These are phyloP conservation scores for Prosopis cineraria DNA, from an alignment of 306 rosid genomes.

Conservation along the genomic window DNA sequence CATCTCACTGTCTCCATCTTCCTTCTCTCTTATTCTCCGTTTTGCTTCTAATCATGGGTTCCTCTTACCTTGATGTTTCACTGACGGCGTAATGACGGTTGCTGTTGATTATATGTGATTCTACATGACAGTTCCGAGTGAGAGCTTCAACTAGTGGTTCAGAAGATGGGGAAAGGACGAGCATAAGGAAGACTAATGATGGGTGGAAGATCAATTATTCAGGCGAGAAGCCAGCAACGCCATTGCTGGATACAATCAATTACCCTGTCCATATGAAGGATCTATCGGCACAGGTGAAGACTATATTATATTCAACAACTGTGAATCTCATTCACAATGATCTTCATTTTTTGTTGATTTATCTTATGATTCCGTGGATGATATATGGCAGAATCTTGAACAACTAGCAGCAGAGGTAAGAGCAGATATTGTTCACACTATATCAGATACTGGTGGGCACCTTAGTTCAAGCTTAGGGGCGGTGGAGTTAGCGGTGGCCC, in stretches of 20 bases:
- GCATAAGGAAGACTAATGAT: constrained; percentile 49
- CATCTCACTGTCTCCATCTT: not conserved
- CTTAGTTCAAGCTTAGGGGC: constrained; percentile 96
- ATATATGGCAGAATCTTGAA: constrained; percentile 68
- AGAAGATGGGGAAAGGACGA: constrained; percentile 44
- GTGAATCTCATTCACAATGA: not conserved
- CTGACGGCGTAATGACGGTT: not conserved
- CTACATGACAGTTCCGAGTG: constrained; percentile 47
- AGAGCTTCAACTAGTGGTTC: constrained; percentile 53
- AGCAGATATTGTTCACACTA: constrained; percentile 69
- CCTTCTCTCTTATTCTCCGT: not conserved
- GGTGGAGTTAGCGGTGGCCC: constrained; percentile 79
- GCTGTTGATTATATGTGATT: constrained; percentile 3
- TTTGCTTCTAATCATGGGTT: not conserved
- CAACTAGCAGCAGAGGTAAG: constrained; percentile 83
- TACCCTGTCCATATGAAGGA: constrained; percentile 86
- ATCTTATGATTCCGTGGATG: not conserved
- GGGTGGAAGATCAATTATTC: constrained; percentile 67
- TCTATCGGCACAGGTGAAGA: constrained; percentile 59
- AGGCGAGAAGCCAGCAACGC: constrained; percentile 62
- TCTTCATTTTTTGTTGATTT: not conserved
- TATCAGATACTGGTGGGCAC: constrained; percentile 84
- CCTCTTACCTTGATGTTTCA: not conserved
- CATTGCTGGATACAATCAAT: constrained; percentile 83
- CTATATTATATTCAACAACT: not conserved